phyloP scores from a whole-genome alignment of 176 grass and related monocot species.

The Phyllostachys edulis region DNA sequence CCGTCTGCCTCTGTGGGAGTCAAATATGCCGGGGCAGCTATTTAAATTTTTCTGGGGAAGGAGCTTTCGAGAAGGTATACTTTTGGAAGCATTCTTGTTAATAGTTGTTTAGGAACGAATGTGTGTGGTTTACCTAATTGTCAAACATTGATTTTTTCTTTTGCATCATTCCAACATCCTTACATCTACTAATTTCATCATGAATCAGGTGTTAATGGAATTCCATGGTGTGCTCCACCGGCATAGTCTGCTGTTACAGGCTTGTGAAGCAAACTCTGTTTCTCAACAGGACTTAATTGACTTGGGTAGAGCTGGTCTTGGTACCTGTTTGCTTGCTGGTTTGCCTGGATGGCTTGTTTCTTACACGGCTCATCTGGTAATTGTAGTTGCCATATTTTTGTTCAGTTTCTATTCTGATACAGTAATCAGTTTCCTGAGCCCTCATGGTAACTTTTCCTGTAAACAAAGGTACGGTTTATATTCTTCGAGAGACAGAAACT shows the following conservation, averaged over 20 bases:
- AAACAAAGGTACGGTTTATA: constrained; percentile 91
- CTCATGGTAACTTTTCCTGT: constrained; percentile 33
- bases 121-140: constrained; percentile 18
- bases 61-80: constrained; percentile 89
- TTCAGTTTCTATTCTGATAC: constrained; percentile 34
- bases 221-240: constrained; percentile 86
- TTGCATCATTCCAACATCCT: constrained; percentile 21
- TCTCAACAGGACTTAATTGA: constrained; percentile 93
- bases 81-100: constrained; percentile 24
- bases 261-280: constrained; percentile 85
- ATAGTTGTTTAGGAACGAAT: constrained; percentile 13
- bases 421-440: background rate
- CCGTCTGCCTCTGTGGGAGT: constrained; percentile 94
- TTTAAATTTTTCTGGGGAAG: constrained; percentile 96
- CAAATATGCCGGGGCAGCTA: constrained; percentile 98
- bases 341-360: constrained; percentile 95
- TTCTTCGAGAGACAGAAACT: constrained; percentile 91
- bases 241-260: constrained; percentile 82
- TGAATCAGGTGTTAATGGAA: constrained; percentile 84
- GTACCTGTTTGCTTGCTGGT: constrained; percentile 92
- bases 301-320: constrained; percentile 92
- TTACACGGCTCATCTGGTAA: constrained; percentile 91
- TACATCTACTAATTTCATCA: constrained; percentile 2
- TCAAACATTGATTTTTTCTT: constrained; percentile 1
- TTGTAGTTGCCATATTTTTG: constrained; percentile 25